Base-by-base conservation (phyloP, 257 asterid species). In the Jaltomata sinuosa region DNA sequence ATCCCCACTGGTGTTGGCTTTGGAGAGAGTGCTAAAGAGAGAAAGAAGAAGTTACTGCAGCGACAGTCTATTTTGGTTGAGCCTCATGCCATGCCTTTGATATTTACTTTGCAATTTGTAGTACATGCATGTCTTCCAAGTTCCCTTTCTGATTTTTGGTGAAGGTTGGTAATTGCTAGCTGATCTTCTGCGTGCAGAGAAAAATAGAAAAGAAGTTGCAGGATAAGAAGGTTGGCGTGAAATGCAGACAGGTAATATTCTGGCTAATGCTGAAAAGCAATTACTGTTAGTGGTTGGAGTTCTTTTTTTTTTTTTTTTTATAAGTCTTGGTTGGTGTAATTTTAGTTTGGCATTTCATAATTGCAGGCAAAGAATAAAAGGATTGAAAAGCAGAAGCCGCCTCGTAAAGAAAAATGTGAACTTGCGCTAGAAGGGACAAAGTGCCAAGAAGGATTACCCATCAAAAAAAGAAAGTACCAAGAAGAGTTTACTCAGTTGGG, bases 361-460 rank as follows among this genome's bases (percentile, higher is more conserved):
- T 84, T 85, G 65, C 92, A 94, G 97, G 90, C 86, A 84, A 89
- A 85, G 81, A 85, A 89, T 88, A 92, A 88, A 86, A 93, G 89
- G 86, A 83, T 82, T 84, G 91, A 74, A 80, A 91, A 87, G 82
- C 86, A 3, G 87, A 93, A 90, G 78, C 92, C 67, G 78, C 92
- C 92, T 65, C 84, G 34, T 49, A 94, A 89, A 80, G 93, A 86
- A 55, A 95, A 90, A 80, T 97, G 99, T 89, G 94, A 93, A 86
- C 96, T 97, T 85, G 92, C 97, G 83, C 86, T 91, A 88, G 93
- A 90, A 80, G 84, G 85, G 83, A 85, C 55, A 83, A 88, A 85
- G 84, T 85, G 92, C 85, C 87, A 84, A 59, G 97, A 93, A 84
- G 87, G 87, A 83, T 65, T 64, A 47, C 81, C 81, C 27, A 25